Evolutionary conservation across 2,329 filamentous ascomycete species (phyloP), one percentile per base, ranked within the genome.

Genomic region (Tolypocladium ophioglossoides): DNA sequence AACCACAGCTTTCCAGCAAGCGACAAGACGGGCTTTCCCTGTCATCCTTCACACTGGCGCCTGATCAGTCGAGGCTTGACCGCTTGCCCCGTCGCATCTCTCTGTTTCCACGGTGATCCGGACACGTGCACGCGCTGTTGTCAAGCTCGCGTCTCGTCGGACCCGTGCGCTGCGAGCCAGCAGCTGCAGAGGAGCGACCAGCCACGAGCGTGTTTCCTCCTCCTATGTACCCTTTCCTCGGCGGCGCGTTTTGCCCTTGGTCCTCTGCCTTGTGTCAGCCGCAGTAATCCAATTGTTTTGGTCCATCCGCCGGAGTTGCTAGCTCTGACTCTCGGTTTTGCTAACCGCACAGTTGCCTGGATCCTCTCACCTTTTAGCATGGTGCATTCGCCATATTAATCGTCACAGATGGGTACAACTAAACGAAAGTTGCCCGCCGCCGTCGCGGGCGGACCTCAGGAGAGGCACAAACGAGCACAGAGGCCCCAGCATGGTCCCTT

Each of bases 331-430:
- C 44, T 12, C 27, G 27, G 44, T 20, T 48, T 10, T 48, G 27
- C 44, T 34, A 20, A n/a, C 44, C 27, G 9, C 18, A 14, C 27
- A 32, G 44, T 12, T 32, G 44, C 18, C 18, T 20, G 44, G 44
- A 48, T 7, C 18, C 10, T 4, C n/a, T 5, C 44, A 3, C 2
- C 37, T 24, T 51, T 38, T 7, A 47, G 32, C 51, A 54, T 54
- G 52, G 18, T 40, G 35, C 34, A 20, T 30, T 12, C 18, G 40
- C 38, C 11, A 8, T 11, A 10, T 24, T 54, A 37, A 51, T 14
- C 22, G 9, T 58, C 46, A 40, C 44, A 63, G 58, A 72, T 72
- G 70, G 70, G 63, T 56, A 68, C 64, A 62, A 64, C 64, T 61
- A 72, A 68, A 59, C 63, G 68, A 61, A 65, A 61, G 57, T 54